Evolutionary conservation across 169 alveolate species (phyloP).

Genomic region (Plasmodium ovale): DNA sequence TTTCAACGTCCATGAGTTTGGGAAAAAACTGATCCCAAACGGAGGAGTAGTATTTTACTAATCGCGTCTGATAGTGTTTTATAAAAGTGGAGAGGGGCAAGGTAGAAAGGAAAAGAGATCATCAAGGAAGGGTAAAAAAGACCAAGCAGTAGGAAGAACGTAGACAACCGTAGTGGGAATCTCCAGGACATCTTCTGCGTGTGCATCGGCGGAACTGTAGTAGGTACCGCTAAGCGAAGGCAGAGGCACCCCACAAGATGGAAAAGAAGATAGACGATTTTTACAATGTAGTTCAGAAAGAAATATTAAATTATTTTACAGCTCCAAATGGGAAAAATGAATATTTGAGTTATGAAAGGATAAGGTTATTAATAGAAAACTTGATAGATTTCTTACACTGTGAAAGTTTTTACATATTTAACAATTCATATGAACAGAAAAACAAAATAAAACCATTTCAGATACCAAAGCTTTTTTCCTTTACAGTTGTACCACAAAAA

Average conservation of each 20-base stretch:
- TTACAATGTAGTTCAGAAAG: slow-evolving; percentile 28
- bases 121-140: background rate
- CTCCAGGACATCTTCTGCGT: background rate
- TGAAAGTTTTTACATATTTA: slow-evolving; percentile 27
- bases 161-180: background rate
- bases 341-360: slow-evolving; percentile 44
- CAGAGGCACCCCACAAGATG: too few relatives aligned
- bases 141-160: background rate
- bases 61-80: too few relatives aligned
- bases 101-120: too few relatives aligned
- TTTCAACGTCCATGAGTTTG: background rate
- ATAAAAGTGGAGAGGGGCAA: too few relatives aligned
- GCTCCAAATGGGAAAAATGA: slow-evolving; percentile 32
- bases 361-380: slow-evolving; percentile 26
- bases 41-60: too few relatives aligned
- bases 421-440: background rate
- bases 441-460: background rate
- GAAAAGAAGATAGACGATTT: slow-evolving; percentile 47
- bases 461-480: slow-evolving; percentile 43
- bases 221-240: too few relatives aligned
- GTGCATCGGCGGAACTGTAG: background rate
- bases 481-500: slow-evolving; percentile 39
- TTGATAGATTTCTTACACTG: slow-evolving; percentile 9
- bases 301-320: slow-evolving; percentile 32
- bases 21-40: background rate